Evolutionary conservation across 176 grass and related monocot species (phyloP), one percentile per base, ranked within the genome.

Genomic region (Puccinellia tenuiflora): DNA sequence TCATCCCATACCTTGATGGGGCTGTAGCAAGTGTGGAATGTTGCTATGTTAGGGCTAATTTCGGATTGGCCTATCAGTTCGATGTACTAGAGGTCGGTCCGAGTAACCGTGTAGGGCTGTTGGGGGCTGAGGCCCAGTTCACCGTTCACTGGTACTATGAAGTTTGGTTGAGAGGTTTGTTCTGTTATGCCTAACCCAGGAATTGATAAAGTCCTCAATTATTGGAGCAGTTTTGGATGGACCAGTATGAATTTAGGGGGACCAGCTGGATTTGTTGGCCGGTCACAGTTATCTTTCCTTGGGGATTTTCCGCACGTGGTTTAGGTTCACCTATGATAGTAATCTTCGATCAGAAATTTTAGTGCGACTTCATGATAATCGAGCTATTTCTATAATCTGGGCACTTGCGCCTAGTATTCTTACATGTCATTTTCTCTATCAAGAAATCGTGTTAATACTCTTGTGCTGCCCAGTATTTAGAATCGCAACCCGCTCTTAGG

Each of bases 201-300:
- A 61, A 12, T 12, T 43, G 62, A 42, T 82, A 14, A 42, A 68
- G 59, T 71, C 9, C 20, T 50, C 17, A 7, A 70, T 72, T 63
- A 81, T 81, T 51, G 20, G 51, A 0, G 6, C 10, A 43, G 31
- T 43, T 82, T 66, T 70, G 78, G 42, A 69, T 85, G 48, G 57
- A 57, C 45, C 10, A 28, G 67, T 50, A 24, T 37, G 24, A 17
- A 63, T 81, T 85, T 53, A 16, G 25, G 51, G 62, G 83, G 77
- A 53, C 70, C 72, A 63, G 40, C 63, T 63, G 20, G 74, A 78
- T 82, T 64, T 86, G 64, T 82, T 85, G 53, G 10, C 18, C 55
- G 2, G 71, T 81, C 78, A 33, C 71, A 7, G 14, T 54, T 73
- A 34, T 63, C 25, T 64, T 70, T 69, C 37, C 35, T 22, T 64